These are phyloP conservation scores for Lomentospora prolificans DNA, from an alignment of 2,329 filamentous ascomycete species.

Conservation along the genomic window DNA sequence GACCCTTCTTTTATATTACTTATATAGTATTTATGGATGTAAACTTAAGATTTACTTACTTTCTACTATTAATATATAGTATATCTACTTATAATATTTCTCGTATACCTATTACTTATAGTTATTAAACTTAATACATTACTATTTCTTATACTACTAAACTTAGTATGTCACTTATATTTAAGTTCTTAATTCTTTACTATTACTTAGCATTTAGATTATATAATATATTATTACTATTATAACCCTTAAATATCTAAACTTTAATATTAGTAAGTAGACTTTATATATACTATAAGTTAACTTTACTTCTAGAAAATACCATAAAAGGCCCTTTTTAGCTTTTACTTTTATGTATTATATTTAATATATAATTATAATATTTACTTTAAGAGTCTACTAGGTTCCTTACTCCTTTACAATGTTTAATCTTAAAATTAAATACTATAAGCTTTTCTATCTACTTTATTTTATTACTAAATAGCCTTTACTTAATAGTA, in stretches of 20 bases:
- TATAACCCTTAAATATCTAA: conserved; percentile 1
- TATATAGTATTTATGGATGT: not conserved
- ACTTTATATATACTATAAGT: not conserved
- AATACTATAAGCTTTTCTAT: too few species aligned
- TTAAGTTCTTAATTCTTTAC: too few species aligned
- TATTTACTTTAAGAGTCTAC: not conserved
- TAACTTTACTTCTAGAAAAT: conserved; percentile 1
- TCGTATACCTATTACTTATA: not conserved
- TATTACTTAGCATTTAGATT: too few species aligned
- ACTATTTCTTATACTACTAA: too few species aligned
- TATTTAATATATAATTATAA: too few species aligned
- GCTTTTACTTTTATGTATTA: not conserved
- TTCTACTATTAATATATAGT: too few species aligned
- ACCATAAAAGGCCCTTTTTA: not conserved
- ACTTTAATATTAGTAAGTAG: conserved; percentile 2
- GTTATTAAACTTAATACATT: not conserved
- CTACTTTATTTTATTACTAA: not conserved
- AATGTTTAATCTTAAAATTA: too few species aligned
- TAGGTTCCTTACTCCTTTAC: not conserved
- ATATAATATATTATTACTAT: too few species aligned
- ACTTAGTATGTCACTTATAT: too few species aligned
- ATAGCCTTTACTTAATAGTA: not conserved
- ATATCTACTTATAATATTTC: not conserved
- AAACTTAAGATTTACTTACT: not conserved
- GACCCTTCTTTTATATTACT: not conserved